Evolutionary conservation across 176 grass and related monocot genomes (phyloP).

Genomic region (Oryza meyeriana): DNA sequence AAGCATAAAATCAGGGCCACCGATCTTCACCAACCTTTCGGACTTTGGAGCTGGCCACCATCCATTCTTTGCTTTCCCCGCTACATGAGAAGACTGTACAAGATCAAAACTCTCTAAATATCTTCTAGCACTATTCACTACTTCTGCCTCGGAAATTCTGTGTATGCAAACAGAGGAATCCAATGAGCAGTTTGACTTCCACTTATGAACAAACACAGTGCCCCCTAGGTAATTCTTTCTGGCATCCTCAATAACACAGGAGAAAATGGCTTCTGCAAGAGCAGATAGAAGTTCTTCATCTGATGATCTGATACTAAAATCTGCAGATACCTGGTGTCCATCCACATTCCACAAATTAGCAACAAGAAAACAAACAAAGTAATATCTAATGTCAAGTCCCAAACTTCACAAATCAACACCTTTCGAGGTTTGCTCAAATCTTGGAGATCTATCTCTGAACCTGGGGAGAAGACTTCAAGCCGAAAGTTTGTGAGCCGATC

Average conservation of each 20-base stretch:
- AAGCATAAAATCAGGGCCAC: constrained; percentile 44
- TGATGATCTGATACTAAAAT: constrained; percentile 62
- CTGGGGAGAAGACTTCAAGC: constrained; percentile 55
- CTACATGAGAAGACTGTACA: constrained; percentile 11
- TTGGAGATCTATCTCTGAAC: constrained; percentile 43
- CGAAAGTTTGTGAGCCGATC: constrained; percentile 56
- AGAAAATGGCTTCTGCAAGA: constrained; percentile 80
- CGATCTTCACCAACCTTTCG: constrained; percentile 49
- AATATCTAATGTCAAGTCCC: background rate
- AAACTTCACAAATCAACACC: constrained; percentile 32
- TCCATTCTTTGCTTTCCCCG: constrained; percentile 24
- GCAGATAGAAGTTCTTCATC: constrained; percentile 60
- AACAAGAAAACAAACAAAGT: constrained; percentile 2
- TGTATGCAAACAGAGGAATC: constrained; percentile 69
- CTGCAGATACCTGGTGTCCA: constrained; percentile 32
- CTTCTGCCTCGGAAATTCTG: constrained; percentile 55
- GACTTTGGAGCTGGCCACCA: constrained; percentile 70
- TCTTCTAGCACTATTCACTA: constrained; percentile 50
- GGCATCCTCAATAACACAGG: constrained; percentile 44
- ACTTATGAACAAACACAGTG: constrained; percentile 22
- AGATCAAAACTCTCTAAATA: constrained; percentile 45
- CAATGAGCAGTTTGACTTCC: constrained; percentile 52
- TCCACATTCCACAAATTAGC: constrained; percentile 21
- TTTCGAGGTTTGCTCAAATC: constrained; percentile 51
- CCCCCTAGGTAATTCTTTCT: constrained; percentile 35